These are phyloP conservation scores for Auricularia sp. DNA, from an alignment of 768 basidiomycete genomes.

Conservation along the genomic window DNA sequence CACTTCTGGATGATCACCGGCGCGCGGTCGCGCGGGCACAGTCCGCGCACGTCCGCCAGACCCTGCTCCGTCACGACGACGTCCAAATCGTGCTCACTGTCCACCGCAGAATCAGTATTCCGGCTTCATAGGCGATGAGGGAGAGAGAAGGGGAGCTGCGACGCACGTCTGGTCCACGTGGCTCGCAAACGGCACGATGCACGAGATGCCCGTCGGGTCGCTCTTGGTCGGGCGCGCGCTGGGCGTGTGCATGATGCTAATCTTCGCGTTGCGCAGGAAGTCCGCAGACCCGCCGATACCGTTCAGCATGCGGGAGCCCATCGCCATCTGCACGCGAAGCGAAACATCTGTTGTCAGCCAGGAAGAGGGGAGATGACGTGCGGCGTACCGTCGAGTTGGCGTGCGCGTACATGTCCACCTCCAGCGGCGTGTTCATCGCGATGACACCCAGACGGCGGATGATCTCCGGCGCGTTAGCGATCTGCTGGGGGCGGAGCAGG, in stretches of 20 bases:
- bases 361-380: too few species aligned
- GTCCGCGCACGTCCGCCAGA: slow-evolving; percentile 19
- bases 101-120: background rate
- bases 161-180: slow-evolving; percentile 17
- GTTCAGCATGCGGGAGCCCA: slow-evolving; percentile 20
- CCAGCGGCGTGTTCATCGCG: slow-evolving; percentile 18
- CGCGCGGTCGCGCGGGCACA: slow-evolving; percentile 17
- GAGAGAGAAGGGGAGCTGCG: background rate
- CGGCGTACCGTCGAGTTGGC: slow-evolving; percentile 15
- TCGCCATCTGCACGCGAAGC: slow-evolving; percentile 4
- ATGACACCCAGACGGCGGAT: slow-evolving; percentile 20
- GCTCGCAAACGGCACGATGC: slow-evolving; percentile 19
- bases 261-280: slow-evolving; percentile 21
- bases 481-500: background rate
- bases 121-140: background rate
- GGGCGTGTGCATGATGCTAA: slow-evolving; percentile 18
- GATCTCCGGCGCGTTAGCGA: slow-evolving; percentile 13
- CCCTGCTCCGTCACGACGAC: slow-evolving; percentile 21
- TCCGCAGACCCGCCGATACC: slow-evolving; percentile 16
- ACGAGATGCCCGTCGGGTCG: slow-evolving; percentile 20
- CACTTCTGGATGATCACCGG: slow-evolving; percentile 21
- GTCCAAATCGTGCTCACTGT: slow-evolving; percentile 8
- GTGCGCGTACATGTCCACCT: slow-evolving; percentile 19
- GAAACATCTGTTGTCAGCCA: too few species aligned
- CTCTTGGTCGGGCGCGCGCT: slow-evolving; percentile 14